Base-by-base conservation (phyloP, 106 monocot species). In the Apostasia shenzhenica region DNA sequence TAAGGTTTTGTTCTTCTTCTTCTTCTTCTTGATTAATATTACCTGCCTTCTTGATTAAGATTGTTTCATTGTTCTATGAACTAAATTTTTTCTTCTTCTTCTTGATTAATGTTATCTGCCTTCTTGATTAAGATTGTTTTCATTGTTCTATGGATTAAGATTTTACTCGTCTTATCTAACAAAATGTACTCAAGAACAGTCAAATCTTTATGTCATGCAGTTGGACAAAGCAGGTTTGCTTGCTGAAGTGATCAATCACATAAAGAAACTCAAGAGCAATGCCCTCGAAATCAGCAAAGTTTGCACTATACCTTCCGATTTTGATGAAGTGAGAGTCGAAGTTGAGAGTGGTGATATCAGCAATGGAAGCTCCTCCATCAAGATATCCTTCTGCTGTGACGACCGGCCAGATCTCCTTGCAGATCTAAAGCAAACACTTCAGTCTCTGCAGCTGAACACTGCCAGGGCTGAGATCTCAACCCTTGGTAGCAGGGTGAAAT, bases 201-300 rank as follows among this genome's bases (percentile, higher is more conserved):
- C 26, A 26, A 14, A 58, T 58, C 13, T 58, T 37, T 61, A 4
- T 41, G 14, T 57, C 7, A 61, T 81, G 77, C 88, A 92, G 92
- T 65, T 92, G 74, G 92, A 92, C 66, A 92, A 92, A 69, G 88
- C 92, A 55, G 85, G 85, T 46, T 43, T 92, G 68, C 83, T 92
- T 41, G 92, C 85, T 0, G 81, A 92, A 73, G 92, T 88, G 62
- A 88, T 92, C 60, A 79, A 54, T 37, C 85, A 88, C 13, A 76
- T 92, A 26, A 85, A 84, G 76, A 67, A 67, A 45, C 78, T 92
- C 38, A 88, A 88, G 80, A 52, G n/a, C 44, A 50, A 63, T 43
- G 83, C 85, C 8, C 54, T 69, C n/a, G 85, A 85, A 40, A 76
- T 72, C 58, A 61, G 74, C 74, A 75, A 86, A 70, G 57, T 66